These are phyloP conservation scores for Mycena kentingensis DNA, from an alignment of 768 basidiomycete species.

Conservation along the genomic window DNA sequence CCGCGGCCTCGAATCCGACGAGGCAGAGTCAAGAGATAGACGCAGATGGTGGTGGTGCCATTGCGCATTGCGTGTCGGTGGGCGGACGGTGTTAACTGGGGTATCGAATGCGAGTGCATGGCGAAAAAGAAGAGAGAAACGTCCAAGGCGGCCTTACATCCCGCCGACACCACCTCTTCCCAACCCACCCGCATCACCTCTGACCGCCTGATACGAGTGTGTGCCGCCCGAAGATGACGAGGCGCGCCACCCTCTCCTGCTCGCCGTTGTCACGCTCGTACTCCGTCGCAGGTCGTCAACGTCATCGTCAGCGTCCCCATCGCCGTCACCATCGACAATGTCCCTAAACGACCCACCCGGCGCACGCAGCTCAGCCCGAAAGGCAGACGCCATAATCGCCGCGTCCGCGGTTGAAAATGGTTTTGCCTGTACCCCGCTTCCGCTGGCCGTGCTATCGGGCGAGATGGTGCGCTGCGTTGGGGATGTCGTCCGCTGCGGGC, in stretches of 20 bases:
- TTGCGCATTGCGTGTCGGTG: too few species aligned
- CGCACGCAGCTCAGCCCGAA: constrained; percentile 82
- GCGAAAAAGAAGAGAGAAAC: too few species aligned
- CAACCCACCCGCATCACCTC: too few species aligned
- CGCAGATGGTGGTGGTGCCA: too few species aligned
- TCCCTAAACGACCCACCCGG: constrained; percentile 70
- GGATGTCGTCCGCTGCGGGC: not conserved
- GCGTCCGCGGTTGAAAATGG: constrained; percentile 87
- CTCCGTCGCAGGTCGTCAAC: constrained; percentile 31
- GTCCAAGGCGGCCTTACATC: too few species aligned
- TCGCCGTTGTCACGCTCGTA: constrained; percentile 17
- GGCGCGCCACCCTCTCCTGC: not conserved
- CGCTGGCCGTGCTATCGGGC: constrained; percentile 67
- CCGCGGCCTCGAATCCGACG: too few species aligned
- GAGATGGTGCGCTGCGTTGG: constrained; percentile 39
- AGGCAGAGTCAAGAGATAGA: too few species aligned
- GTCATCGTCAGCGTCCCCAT: constrained; percentile 42
- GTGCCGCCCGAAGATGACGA: not conserved
- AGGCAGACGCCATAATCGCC: constrained; percentile 90
- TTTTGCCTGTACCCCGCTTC: constrained; percentile 57
- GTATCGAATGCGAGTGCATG: too few species aligned
- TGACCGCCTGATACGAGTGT: too few species aligned
- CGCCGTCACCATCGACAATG: constrained; percentile 42
- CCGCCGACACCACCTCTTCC: too few species aligned
- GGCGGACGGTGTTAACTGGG: too few species aligned